A percentile compares a stretch with the other conserved stretches of the same genome.
Conservation (phyloP, 768 basidiomycete genomes). For the Kwoniella botswanensis region DNA sequence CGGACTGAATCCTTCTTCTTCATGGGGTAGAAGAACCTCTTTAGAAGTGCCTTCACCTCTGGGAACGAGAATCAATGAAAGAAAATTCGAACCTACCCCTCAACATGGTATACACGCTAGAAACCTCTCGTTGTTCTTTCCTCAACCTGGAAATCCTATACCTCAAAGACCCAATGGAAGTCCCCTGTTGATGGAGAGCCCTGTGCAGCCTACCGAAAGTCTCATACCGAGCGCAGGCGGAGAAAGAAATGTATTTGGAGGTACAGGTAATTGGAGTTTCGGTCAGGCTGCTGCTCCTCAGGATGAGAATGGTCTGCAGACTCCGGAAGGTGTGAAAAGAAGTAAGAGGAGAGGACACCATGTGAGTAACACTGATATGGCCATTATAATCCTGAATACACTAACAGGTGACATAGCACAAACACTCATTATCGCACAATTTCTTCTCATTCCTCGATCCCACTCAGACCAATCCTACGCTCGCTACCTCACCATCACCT, state of each 20-base stretch:
- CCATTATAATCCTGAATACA: background rate
- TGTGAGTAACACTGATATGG: constrained; percentile 36
- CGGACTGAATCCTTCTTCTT: constrained; percentile 22
- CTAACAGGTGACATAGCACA: constrained; percentile 67
- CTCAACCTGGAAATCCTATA: constrained; percentile 70
- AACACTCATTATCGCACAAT: constrained; percentile 90
- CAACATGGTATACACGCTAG: constrained; percentile 72
- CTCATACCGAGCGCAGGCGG: constrained; percentile 59
- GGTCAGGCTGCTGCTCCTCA: constrained; percentile 23
- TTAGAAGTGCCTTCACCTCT: constrained; percentile 25
- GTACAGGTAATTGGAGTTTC: constrained; percentile 61
- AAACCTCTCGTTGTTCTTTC: constrained; percentile 90
- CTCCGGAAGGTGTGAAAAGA: constrained; percentile 35
- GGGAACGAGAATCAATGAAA: constrained; percentile 15
- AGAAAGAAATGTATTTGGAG: constrained; percentile 71
- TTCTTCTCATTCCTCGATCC: constrained; percentile 96
- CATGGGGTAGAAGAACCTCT: constrained; percentile 21
- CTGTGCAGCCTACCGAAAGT: constrained; percentile 49
- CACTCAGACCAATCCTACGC: constrained; percentile 49
- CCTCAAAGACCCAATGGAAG: constrained; percentile 64
- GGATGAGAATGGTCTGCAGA: constrained; percentile 20
- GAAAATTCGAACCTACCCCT: constrained; percentile 42
- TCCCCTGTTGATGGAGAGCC: constrained; percentile 62
- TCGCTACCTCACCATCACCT: constrained; percentile 25
- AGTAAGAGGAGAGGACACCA: constrained; percentile 57